phyloP scores from a whole-genome alignment of 192 early-diverging fungal genomes.

The Coemansia sp. region DNA sequence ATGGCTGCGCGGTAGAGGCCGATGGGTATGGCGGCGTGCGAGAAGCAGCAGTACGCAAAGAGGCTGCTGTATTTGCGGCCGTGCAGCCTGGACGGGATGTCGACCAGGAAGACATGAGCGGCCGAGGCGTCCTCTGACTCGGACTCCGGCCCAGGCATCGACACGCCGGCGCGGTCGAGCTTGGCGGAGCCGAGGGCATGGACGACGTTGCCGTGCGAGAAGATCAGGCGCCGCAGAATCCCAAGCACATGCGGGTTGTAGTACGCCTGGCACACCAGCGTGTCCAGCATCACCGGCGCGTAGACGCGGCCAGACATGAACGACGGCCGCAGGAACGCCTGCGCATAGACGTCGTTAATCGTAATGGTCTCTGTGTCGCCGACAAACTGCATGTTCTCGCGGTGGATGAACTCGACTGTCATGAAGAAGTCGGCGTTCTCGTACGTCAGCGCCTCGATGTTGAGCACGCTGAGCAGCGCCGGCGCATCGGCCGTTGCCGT shows the following conservation, averaged over 20 bases:
- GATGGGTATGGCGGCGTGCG: conserved; percentile 58
- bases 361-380: conserved; percentile 64
- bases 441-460: conserved; percentile 63
- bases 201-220: conserved; percentile 54
- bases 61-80: conserved; percentile 57
- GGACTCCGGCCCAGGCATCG: conserved; percentile 1
- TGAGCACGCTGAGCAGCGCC: conserved; percentile 66
- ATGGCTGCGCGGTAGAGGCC: conserved; percentile 65
- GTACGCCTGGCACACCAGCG: conserved; percentile 71
- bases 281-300: conserved; percentile 70
- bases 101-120: conserved; percentile 52
- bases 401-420: conserved; percentile 72
- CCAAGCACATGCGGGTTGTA: conserved; percentile 66
- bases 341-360: conserved; percentile 62
- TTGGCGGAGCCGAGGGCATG: conserved; percentile 48
- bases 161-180: conserved; percentile 28
- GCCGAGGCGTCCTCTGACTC: conserved; percentile 10
- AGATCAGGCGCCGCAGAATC: conserved; percentile 63
- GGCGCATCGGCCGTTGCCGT: conserved; percentile 65
- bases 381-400: conserved; percentile 77
- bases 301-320: conserved; percentile 77
- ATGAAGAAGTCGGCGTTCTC: conserved; percentile 60
- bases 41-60: conserved; percentile 56
- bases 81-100: conserved; percentile 49
- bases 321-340: conserved; percentile 65